A percentile compares a stretch with the other conserved stretches of the same genome.
These are phyloP conservation scores for Pisolithus marmoratus DNA, from an alignment of 768 basidiomycete species.

Conservation along the genomic window DNA sequence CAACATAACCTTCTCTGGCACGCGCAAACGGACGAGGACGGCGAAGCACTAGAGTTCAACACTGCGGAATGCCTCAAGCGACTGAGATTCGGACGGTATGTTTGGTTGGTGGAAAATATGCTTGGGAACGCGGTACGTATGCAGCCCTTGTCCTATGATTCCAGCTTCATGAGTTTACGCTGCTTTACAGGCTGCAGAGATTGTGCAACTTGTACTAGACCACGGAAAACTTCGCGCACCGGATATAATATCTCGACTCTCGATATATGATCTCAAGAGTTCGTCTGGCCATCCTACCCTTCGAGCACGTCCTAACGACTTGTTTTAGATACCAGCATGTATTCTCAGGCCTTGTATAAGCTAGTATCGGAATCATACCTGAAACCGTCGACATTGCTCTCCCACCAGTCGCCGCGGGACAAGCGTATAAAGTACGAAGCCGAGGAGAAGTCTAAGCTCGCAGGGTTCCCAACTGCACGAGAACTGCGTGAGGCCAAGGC, in stretches of 20 bases:
- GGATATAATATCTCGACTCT: constrained; percentile 55
- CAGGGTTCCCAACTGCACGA: constrained; percentile 75
- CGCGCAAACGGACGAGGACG: constrained; percentile 61
- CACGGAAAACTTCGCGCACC: constrained; percentile 80
- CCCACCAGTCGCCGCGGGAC: constrained; percentile 76
- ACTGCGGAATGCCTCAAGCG: constrained; percentile 77
- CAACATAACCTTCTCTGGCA: constrained; percentile 95
- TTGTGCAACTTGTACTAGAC: constrained; percentile 72
- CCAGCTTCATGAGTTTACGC: background rate
- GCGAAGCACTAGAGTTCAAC: constrained; percentile 78
- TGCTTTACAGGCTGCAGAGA: constrained; percentile 58
- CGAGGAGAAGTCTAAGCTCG: constrained; percentile 69
- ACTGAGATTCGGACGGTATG: constrained; percentile 76
- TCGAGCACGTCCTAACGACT: background rate
- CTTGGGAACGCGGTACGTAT: constrained; percentile 65
- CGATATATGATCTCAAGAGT: constrained; percentile 57
- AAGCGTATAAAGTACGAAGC: constrained; percentile 75
- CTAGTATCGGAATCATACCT: constrained; percentile 72
- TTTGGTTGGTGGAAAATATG: constrained; percentile 64
- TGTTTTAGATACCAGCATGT: constrained; percentile 33
- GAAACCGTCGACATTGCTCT: constrained; percentile 71
- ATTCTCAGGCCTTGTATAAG: constrained; percentile 58
- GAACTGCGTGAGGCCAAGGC: constrained; percentile 71
- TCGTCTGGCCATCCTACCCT: constrained; percentile 14
- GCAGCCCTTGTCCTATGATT: background rate